Conservation (phyloP, 2,329 filamentous ascomycete genomes). For the Epicoccum nigrum region DNA sequence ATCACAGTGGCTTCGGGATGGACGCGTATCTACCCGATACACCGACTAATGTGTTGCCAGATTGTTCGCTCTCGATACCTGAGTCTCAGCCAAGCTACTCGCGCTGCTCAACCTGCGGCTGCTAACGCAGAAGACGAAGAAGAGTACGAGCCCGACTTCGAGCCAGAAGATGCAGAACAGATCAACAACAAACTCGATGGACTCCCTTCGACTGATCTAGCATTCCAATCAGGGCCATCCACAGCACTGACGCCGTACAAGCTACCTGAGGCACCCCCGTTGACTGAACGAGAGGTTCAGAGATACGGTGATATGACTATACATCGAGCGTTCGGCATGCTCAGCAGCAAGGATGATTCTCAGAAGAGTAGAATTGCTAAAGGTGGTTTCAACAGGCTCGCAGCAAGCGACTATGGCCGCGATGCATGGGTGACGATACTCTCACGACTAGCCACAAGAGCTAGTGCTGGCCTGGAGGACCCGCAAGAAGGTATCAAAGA, state of each 20-base stretch:
- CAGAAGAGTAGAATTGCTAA: constrained; percentile 58
- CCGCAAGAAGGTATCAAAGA: constrained; percentile 68
- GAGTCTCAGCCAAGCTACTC: constrained; percentile 41
- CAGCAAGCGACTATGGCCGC: constrained; percentile 80
- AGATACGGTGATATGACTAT: constrained; percentile 77
- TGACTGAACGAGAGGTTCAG: constrained; percentile 74
- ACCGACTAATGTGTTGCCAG: constrained; percentile 21
- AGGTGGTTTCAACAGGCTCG: constrained; percentile 81
- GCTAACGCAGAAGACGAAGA: constrained; percentile 69
- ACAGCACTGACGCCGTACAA: constrained; percentile 71
- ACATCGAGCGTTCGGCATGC: constrained; percentile 76
- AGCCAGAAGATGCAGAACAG: constrained; percentile 78
- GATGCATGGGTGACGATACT: constrained; percentile 93
- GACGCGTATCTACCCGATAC: neutral
- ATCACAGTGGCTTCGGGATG: neutral
- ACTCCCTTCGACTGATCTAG: constrained; percentile 63
- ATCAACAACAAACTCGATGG: constrained; percentile 78
- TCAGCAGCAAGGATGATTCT: constrained; percentile 73
- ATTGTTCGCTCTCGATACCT: constrained; percentile 52
- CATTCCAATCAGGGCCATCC: constrained; percentile 47
- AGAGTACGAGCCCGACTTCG: constrained; percentile 90
- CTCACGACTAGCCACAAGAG: constrained; percentile 81
- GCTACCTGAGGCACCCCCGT: constrained; percentile 74
- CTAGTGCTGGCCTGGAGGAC: constrained; percentile 72
- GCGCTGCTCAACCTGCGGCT: constrained; percentile 35